Evolutionary conservation across 2,329 filamentous ascomycete species (phyloP), one percentile per base, ranked within the genome.

Genomic region (Penicillium sclerotiorum): DNA sequence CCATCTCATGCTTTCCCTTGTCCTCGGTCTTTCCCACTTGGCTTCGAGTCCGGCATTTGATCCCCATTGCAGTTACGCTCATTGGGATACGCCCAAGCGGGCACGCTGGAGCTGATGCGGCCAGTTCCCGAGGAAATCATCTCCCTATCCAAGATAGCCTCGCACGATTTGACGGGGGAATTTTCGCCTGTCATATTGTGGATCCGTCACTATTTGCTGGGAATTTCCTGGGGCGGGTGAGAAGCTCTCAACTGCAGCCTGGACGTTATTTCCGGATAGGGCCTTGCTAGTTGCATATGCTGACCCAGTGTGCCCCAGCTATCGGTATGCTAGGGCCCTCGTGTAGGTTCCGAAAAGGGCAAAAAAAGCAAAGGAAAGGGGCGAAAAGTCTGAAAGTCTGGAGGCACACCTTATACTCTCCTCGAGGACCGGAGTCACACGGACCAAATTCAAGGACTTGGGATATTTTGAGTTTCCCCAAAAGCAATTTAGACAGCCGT

Each of bases 151-250:
- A 22, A 35, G 17, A 13, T 27, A 20, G 12, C 27, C 47, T 32
- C 15, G 35, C 30, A 30, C 32, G 15, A 21, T 32, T 33, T 22
- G 20, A 25, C 15, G 32, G 39, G 13, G n/a, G 17, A 23, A 20
- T 28, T 45, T 23, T 37, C 21, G 27, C 49, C 54, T 53, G 49
- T 57, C 54, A 53, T 47, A 28, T 23, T 37, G 58, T 59, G 55
- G 58, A 49, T 36, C 46, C 37, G 27, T 32, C 23, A 18, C n/a
- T 13, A 50, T 23, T 45, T 13, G 15, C 28, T 5, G 15, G 33
- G 15, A 36, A 36, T 18, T 9, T 5, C 15, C 15, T 8, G 33
- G 6, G 13, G 15, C 36, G 54, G 44, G 44, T 43, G 44, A 40
- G 21, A 27, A 33, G 44, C 47, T 57, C 8, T 22, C 33, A 37